Percentiles rank a stretch among this genome's conserved stretches.
phyloP scores from a whole-genome alignment of 768 basidiomycete genomes.

The Mycena floridula region DNA sequence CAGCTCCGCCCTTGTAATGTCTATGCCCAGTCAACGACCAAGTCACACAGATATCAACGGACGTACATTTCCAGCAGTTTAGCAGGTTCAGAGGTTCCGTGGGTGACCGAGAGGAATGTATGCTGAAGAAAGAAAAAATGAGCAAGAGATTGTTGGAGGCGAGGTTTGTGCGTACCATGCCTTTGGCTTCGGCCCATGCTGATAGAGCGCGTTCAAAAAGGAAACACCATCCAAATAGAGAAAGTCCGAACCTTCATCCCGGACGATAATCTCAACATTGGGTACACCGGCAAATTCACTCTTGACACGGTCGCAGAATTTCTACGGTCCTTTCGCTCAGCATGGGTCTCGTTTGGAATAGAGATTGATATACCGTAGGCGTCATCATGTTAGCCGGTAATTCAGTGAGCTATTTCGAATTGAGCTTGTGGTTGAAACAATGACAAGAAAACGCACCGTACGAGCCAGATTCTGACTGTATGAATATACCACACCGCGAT shows the following conservation, averaged over 20 bases:
- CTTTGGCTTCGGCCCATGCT: constrained; percentile 81
- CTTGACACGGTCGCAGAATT: constrained; percentile 66
- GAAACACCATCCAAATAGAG: constrained; percentile 3
- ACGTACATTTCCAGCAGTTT: constrained; percentile 81
- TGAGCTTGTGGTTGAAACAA: not conserved
- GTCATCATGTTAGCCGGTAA: constrained; percentile 83
- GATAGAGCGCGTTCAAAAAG: constrained; percentile 1
- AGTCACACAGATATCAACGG: not conserved
- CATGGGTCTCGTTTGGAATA: not conserved
- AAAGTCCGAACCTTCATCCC: constrained; percentile 56
- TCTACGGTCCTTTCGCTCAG: constrained; percentile 25
- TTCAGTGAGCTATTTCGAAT: constrained; percentile 60
- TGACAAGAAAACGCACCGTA: constrained; percentile 39
- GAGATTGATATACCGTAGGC: constrained; percentile 50
- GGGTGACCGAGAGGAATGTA: constrained; percentile 83
- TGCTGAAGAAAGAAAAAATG: constrained; percentile 33
- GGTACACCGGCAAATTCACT: constrained; percentile 58
- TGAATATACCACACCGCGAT: constrained; percentile 66
- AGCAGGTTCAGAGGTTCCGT: constrained; percentile 76
- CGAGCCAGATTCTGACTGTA: constrained; percentile 76
- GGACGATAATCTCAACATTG: constrained; percentile 64
- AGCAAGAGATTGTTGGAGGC: not conserved
- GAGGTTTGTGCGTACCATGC: constrained; percentile 50
- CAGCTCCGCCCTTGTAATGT: constrained; percentile 74
- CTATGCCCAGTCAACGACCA: constrained; percentile 25